These are phyloP conservation scores for Cyberlindnera samutprakarnensis DNA, from an alignment of 805 yeast genomes.

Conservation along the genomic window DNA sequence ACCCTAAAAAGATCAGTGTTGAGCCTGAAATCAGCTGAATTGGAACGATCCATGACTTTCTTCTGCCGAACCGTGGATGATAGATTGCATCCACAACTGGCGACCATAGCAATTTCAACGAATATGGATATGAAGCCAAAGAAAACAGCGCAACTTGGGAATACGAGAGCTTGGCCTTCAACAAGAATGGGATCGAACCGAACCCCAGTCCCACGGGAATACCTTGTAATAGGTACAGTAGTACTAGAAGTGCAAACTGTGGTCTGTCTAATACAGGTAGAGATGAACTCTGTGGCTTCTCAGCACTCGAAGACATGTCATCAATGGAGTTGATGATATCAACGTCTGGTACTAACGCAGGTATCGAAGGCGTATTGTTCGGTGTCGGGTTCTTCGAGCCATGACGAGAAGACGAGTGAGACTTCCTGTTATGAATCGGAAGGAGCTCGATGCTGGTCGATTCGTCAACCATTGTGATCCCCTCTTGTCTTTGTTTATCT, in stretches of 20 bases:
- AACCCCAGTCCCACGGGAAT: conserved; percentile 94
- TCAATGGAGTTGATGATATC: too few relatives aligned
- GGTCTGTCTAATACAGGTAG: conserved; percentile 49
- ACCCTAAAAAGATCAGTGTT: conserved; percentile 60
- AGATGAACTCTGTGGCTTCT: too few relatives aligned
- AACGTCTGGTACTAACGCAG: too few relatives aligned
- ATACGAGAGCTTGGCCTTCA: conserved; percentile 76
- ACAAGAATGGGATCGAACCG: conserved; percentile 86
- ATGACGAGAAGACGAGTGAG: conserved; percentile 9
- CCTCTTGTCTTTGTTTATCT: not conserved
- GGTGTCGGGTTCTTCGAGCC: too few relatives aligned
- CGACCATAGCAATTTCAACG: conserved; percentile 88
- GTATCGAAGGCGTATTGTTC: too few relatives aligned
- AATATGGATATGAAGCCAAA: conserved; percentile 91
- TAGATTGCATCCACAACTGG: conserved; percentile 91
- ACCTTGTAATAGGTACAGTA: conserved; percentile 86
- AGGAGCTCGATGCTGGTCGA: conserved; percentile 13
- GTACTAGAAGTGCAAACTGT: conserved; percentile 64
- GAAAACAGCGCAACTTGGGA: conserved; percentile 89
- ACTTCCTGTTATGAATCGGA: conserved; percentile 16
- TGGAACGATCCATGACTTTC: conserved; percentile 93
- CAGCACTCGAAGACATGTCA: too few relatives aligned
- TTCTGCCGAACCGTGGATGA: conserved; percentile 58
- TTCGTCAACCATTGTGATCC: conserved; percentile 3
- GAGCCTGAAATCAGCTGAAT: conserved; percentile 76